These are phyloP conservation scores for Erythrophleum fordii DNA, from an alignment of 306 rosid species.

Conservation along the genomic window DNA sequence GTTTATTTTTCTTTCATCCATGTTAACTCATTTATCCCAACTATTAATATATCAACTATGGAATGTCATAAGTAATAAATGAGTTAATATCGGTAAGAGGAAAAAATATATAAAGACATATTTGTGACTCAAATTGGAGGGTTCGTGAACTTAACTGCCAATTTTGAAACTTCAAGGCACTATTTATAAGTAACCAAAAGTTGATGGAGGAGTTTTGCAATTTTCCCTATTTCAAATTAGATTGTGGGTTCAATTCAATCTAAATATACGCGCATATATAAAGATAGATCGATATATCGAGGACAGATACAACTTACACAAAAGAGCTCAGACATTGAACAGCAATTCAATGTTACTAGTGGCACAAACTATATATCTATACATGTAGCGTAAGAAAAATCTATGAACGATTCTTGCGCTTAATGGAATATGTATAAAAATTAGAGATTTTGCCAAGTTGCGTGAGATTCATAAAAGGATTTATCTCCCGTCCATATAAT, in stretches of 20 bases:
- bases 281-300: constrained; percentile 15
- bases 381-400: constrained; percentile 2
- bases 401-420: background rate
- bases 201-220: background rate
- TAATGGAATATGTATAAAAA: constrained; percentile 12
- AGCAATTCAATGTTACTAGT: constrained; percentile 27
- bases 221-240: background rate
- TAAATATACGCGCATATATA: constrained; percentile 42
- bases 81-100: too few species aligned
- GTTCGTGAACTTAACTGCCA: background rate
- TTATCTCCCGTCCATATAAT: background rate
- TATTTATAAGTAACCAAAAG: background rate
- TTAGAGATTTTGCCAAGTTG: constrained; percentile 32
- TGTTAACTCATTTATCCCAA: too few species aligned
- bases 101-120: too few species aligned
- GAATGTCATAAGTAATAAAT: too few species aligned
- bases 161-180: background rate
- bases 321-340: constrained; percentile 18
- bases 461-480: constrained; percentile 24
- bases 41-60: too few species aligned
- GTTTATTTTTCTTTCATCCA: too few species aligned
- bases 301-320: constrained; percentile 24
- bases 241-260: constrained; percentile 37
- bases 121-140: background rate
- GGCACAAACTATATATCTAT: constrained; percentile 38